These are phyloP conservation scores for Platanus orientalis DNA, from an alignment of 164 flowering plant species.

Conservation along the genomic window DNA sequence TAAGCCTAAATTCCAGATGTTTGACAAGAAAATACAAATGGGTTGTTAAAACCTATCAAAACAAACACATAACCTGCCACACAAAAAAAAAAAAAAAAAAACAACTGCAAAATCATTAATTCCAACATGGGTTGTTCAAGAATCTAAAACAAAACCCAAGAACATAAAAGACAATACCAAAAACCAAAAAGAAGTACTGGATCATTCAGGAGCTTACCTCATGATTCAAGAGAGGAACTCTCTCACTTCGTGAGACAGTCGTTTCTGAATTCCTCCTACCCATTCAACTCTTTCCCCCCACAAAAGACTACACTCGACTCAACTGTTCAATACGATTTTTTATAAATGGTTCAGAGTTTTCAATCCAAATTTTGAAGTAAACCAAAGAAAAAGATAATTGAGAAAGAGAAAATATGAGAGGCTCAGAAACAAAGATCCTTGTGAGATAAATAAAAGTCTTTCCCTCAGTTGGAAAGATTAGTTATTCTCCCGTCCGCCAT, in stretches of 20 bases:
- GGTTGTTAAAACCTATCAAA: not conserved
- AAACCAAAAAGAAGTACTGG: not conserved
- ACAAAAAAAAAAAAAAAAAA: no score
- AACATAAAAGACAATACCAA: not conserved
- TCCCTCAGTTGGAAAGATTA: no score
- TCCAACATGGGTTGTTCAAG: not conserved
- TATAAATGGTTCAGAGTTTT: not conserved
- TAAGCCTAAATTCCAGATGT: not conserved
- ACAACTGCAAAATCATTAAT: no score
- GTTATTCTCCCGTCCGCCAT: no score
- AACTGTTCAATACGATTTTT: not conserved
- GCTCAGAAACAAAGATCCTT: not conserved
- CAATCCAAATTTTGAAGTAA: slow-evolving; percentile 1
- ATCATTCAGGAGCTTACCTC: slow-evolving; percentile 21
- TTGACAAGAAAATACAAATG: not conserved
- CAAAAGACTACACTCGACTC: no score
- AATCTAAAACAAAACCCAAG: slow-evolving; percentile 3
- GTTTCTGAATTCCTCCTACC: not conserved
- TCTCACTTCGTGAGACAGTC: slow-evolving; percentile 30
- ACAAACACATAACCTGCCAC: not conserved
- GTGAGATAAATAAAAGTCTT: not conserved
- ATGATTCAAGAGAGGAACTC: slow-evolving; percentile 42
- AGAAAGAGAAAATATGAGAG: not conserved
- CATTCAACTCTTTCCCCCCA: slow-evolving; percentile 4
- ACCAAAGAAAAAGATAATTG: not conserved